Base-by-base conservation (phyloP, 1,284 basidiomycete genomes). In the Ustilago vetiveriae region DNA sequence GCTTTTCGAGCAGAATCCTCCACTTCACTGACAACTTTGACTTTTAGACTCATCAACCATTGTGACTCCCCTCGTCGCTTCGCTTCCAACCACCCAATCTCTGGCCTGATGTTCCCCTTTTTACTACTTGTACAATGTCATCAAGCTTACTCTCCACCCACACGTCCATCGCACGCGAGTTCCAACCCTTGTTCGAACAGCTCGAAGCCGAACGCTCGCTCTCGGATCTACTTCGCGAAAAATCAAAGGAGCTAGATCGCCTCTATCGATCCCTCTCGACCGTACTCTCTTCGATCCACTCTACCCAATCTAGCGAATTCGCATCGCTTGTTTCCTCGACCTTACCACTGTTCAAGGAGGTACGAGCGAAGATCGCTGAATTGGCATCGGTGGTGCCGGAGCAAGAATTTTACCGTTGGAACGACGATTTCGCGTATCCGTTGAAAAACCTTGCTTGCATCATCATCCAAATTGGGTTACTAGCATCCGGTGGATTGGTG, bases 201-300 rank as follows among this genome's bases (percentile, higher is more conserved):
- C 67, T 75, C 17, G 73, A 75, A 35, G 23, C 39, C 2, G 67
- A 75, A 32, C 47, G 71, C 2, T 27, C 32, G 6, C 55, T 73
- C 0, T 46, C 63, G 6, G 73, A 75, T 30, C 47, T 19, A 3
- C 66, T 77, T 22, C 58, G 73, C 4, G 67, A 72, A 23, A 59
- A 68, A 17, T 36, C 54, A 24, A 75, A 77, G 41, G 70, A 73
- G 21, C 35, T 77, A 10, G 75, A 77, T 29, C 50, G 57, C 3
- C 37, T 54, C 11, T 58, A 57, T 26, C 59, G 75, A 3, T 29
- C 57, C 3, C 51, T 75, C 13, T 51, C 64, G 2, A 58, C 60
- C 2, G 14, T 57, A 11, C 47, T 75, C 22, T 74, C 75, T 23
- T 40, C 55, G 6, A 43, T 73, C 0, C 73, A 77, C 37, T 75